Base-by-base conservation (phyloP, 2,329 filamentous ascomycete genomes). In the Ceratocystis papillata region DNA sequence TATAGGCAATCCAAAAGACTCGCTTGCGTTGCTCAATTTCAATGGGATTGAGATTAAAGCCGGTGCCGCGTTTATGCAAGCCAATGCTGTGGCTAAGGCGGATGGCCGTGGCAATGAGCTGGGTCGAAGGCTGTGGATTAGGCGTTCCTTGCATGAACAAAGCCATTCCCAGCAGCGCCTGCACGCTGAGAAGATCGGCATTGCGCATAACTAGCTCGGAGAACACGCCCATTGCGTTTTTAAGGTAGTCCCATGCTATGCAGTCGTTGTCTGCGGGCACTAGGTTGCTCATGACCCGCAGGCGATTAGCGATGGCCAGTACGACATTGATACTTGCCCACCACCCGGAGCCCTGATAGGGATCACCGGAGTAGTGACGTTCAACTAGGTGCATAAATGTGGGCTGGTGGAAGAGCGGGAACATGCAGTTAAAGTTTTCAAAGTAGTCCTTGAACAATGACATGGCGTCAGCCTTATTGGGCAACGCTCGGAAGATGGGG, bases 351-450 rank as follows among this genome's bases (percentile, higher is more conserved):
- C 93, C 92, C 73, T 96, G 87, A 70, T 96, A 97, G 0, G 93
- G 93, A 70, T 97, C 89, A 62, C 86, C 79, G 0, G 91, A 95
- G 75, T 97, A 99, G 74, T 97, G 93, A 70, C 88, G 86, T 73
- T 97, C 91, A 41, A 96, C 91, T 4, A 97, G 80, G 73, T 96
- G 92, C 90, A 97, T 97, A 73, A 99, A 99, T 0, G 94, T 97
- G 0, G 93, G 92, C 74, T 96, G 92, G 75, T 99, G 94, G 73
- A 96, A 99, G 3, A 99, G 80, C 5, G 94, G 94, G 73, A 97
- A 96, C 83, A 97, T 93, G 83, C 90, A 94, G 78, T 99, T 99
- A 81, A 99, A 97, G 76, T 96, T 96, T 72, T 96, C 90, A 70
- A 99, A 99, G 73, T 88, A 99, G 75, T 99, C 94, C 75, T 88